Conservation (phyloP, 768 basidiomycete genomes). For the Hemileccinum impolitum region DNA sequence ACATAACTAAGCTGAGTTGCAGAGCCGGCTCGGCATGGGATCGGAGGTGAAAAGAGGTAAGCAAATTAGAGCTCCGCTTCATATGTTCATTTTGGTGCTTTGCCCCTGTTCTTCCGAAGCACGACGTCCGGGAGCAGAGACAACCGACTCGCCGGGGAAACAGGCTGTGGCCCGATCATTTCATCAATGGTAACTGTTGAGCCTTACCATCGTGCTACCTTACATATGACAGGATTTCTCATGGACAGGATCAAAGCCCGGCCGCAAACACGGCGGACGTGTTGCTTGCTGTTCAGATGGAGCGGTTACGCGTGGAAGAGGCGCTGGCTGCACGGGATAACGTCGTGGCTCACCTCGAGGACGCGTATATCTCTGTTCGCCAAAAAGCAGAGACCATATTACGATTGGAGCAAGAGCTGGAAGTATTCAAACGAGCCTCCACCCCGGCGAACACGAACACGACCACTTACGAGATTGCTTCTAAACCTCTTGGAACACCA, state of each 20-base stretch:
- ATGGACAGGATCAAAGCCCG: constrained; percentile 11
- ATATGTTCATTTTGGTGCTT: too few relatives aligned
- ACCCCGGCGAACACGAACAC: constrained; percentile 20
- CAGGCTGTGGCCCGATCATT: constrained; percentile 1
- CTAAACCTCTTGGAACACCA: background rate
- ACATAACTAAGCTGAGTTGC: background rate
- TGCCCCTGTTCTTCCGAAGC: too few relatives aligned
- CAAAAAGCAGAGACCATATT: constrained; percentile 55
- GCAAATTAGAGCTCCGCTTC: too few relatives aligned
- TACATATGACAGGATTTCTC: background rate
- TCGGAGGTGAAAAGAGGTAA: constrained; percentile 7
- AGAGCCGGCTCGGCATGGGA: background rate
- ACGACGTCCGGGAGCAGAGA: too few relatives aligned
- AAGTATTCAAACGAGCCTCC: constrained; percentile 22
- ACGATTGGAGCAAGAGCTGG: constrained; percentile 42
- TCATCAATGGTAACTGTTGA: constrained; percentile 13
- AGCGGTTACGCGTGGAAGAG: constrained; percentile 51
- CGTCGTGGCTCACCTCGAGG: constrained; percentile 52
- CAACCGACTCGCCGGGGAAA: too few relatives aligned
- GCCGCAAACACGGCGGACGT: constrained; percentile 37
- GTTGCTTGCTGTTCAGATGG: constrained; percentile 52
- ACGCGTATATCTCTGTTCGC: constrained; percentile 58
- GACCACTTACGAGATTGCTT: background rate
- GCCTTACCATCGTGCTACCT: too few relatives aligned
- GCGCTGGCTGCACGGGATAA: constrained; percentile 63